Conservation (phyloP, 768 basidiomycete species). For the Stropharia rugosoannulata region DNA sequence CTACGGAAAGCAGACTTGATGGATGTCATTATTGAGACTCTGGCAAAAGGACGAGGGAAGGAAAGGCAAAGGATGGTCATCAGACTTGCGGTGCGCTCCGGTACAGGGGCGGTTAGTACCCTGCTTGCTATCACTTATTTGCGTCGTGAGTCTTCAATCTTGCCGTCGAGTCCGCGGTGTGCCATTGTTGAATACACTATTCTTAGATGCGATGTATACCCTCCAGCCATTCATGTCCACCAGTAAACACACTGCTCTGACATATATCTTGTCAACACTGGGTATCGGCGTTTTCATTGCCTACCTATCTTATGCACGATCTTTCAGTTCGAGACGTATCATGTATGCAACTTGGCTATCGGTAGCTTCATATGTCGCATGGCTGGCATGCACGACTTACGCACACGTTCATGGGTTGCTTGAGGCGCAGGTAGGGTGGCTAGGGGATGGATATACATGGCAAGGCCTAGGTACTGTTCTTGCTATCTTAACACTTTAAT, state of each 20-base stretch:
- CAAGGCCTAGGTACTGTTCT: slow-evolving; percentile 58
- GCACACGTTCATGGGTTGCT: slow-evolving; percentile 49
- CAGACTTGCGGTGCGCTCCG: slow-evolving; percentile 40
- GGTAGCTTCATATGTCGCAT: slow-evolving; percentile 55
- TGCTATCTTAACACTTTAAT: background rate
- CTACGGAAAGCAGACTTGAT: slow-evolving; percentile 63
- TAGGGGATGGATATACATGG: slow-evolving; percentile 54
- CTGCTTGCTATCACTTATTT: slow-evolving; percentile 63
- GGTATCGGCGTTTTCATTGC: slow-evolving; percentile 41
- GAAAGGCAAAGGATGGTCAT: slow-evolving; percentile 44
- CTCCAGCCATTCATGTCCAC: slow-evolving; percentile 48
- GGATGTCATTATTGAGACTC: slow-evolving; percentile 61
- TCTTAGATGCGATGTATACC: slow-evolving; percentile 52
- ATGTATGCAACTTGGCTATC: slow-evolving; percentile 62
- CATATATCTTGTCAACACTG: slow-evolving; percentile 40
- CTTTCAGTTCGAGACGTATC: slow-evolving; percentile 53
- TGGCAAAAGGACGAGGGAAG: slow-evolving; percentile 56
- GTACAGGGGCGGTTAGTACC: slow-evolving; percentile 45
- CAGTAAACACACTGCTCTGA: slow-evolving; percentile 20
- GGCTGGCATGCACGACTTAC: slow-evolving; percentile 55
- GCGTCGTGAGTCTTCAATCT: slow-evolving; percentile 59
- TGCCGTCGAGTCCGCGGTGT: slow-evolving; percentile 1
- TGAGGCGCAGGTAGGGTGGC: slow-evolving; percentile 31
- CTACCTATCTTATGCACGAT: slow-evolving; percentile 53
- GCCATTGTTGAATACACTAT: background rate